phyloP scores from a whole-genome alignment of 306 rosid species.

The Dalbergia cochinchinensis region DNA sequence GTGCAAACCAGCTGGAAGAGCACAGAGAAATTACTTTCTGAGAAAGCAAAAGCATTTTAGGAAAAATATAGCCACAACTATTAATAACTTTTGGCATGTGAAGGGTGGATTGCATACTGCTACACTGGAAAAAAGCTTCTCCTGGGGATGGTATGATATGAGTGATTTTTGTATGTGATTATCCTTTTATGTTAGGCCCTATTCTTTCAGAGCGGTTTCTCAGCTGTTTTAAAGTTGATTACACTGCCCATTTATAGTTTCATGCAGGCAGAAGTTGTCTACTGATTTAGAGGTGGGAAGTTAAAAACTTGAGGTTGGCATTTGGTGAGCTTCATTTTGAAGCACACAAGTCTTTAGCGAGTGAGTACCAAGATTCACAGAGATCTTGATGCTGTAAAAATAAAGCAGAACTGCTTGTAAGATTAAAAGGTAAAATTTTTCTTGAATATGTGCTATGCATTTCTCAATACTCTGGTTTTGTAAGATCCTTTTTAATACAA shows the following conservation, averaged over 20 bases:
- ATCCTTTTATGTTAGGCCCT: constrained; percentile 19
- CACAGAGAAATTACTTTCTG: constrained; percentile 46
- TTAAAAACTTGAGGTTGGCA: constrained; percentile 70
- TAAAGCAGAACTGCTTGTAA: constrained; percentile 67
- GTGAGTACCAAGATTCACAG: constrained; percentile 65
- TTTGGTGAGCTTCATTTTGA: constrained; percentile 68
- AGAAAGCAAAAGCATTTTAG: constrained; percentile 57
- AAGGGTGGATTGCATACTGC: constrained; percentile 69
- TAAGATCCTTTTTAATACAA: background rate
- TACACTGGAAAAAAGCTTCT: constrained; percentile 61
- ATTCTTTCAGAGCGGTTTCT: constrained; percentile 36
- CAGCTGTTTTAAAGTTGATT: constrained; percentile 43
- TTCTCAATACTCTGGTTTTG: background rate
- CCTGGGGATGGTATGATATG: constrained; percentile 69
- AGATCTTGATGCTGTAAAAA: constrained; percentile 73
- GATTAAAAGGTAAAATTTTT: constrained; percentile 67
- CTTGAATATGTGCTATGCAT: constrained; percentile 15
- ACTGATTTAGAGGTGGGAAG: constrained; percentile 55
- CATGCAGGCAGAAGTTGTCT: constrained; percentile 58
- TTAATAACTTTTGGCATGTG: constrained; percentile 63
- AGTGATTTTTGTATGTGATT: constrained; percentile 27
- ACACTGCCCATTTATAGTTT: constrained; percentile 63
- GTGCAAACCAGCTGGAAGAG: constrained; percentile 57
- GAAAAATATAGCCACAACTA: constrained; percentile 56
- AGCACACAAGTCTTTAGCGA: constrained; percentile 74